A percentile compares a stretch with the other conserved stretches of the same genome.
Evolutionary conservation across 371 early-diverging fungal genomes (phyloP).

Genomic region (Thermomucor indicae-seudaticae): DNA sequence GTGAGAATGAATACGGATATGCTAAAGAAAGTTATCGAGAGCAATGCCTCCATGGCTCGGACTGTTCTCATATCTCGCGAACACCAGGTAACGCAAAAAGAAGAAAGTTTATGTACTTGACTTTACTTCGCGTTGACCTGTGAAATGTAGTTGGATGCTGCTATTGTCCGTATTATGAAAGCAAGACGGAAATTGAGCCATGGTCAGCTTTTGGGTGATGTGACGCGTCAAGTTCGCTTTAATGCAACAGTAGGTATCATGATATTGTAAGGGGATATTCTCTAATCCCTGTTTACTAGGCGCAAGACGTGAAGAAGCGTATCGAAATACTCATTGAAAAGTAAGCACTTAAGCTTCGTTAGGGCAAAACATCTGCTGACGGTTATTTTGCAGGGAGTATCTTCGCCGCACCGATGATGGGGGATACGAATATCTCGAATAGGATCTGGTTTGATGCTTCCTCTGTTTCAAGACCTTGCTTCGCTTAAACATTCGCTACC

Average conservation of each 20-base stretch:
- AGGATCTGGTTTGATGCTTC: too few relatives aligned
- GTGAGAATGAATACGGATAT: conserved; percentile 85
- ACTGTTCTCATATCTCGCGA: conserved; percentile 74
- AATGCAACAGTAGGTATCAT: conserved; percentile 59
- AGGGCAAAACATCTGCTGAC: background rate
- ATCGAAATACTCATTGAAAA: conserved; percentile 87
- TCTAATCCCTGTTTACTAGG: conserved; percentile 25
- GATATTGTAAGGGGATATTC: background rate
- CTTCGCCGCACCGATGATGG: background rate
- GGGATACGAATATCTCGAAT: background rate
- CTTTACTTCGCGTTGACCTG: too few relatives aligned
- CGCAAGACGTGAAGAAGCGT: conserved; percentile 79
- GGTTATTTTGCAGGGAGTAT: background rate
- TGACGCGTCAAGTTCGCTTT: conserved; percentile 76
- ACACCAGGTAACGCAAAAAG: conserved; percentile 47
- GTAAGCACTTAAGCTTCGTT: conserved; percentile 28
- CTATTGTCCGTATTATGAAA: conserved; percentile 95
- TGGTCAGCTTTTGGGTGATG: conserved; percentile 64
- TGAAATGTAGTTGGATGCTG: conserved; percentile 88
- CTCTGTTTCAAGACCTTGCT: too few relatives aligned
- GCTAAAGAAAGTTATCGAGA: conserved; percentile 79
- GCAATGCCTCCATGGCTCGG: conserved; percentile 63
- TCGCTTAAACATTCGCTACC: too few relatives aligned
- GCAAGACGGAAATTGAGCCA: conserved; percentile 66
- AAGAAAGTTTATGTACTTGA: background rate